Base-by-base conservation (phyloP, 2,329 filamentous ascomycete species). In the Coleophoma crateriformis region DNA sequence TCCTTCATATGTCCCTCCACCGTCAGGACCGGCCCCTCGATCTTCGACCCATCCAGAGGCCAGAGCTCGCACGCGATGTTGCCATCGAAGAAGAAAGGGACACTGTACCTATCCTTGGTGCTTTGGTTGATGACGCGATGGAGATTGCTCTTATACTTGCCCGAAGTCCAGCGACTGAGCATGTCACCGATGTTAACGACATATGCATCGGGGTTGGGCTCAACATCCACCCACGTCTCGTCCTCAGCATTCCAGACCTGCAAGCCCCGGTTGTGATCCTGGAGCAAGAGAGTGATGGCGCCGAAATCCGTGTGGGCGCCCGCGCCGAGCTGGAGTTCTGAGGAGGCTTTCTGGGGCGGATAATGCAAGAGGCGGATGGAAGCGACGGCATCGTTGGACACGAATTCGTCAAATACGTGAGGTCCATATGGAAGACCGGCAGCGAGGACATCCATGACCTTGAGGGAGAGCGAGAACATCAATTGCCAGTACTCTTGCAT, bases 51-150 rank as follows among this genome's bases (percentile, higher is more conserved):
- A 45, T 57, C 58, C 37, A 62, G 47, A 12, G 60, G 60, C 40
- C 46, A 53, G 42, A 66, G 55, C 12, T 61, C 52, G 55, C 56
- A 65, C 38, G 78, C 73, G 6, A 75, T 65, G 61, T 79, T 78
- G 4, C 77, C 77, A 48, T 75, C 74, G 49, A 78, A 73, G 60
- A 80, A 80, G 50, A 79, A 77, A 0, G 77, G 75, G 14, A 80
- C 67, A 1, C 71, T 76, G 60, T 79, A 81, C 27, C 78, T 67
- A 57, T 79, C 73, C 8, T 59, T 64, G 3, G 68, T 68, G 12
- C 69, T 69, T 48, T 65, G 68, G 64, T 79, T 79, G 53, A 81
- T 71, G 33, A 81, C 78, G 5, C 77, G 65, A 61, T 81, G 78
- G 3, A 76, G 57, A 50, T 70, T 77, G 57, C 70, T 74, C 60